Conservation (phyloP, 2,329 filamentous ascomycete genomes). For the Pseudogymnoascus sp. region DNA sequence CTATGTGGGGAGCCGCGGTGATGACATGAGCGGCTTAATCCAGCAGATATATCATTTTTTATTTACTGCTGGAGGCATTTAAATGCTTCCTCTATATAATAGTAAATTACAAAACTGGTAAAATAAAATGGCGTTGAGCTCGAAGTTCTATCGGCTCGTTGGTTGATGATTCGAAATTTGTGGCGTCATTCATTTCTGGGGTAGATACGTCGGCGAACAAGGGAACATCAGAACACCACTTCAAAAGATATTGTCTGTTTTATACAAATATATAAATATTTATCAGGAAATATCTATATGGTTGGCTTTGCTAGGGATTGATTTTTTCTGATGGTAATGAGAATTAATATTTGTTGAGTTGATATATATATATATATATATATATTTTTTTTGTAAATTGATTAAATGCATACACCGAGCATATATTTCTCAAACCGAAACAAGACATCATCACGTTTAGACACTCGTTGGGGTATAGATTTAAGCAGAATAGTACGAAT, state of each 20-base stretch:
- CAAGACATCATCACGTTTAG: no score
- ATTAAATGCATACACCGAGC: neutral
- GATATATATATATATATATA: neutral
- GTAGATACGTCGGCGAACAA: neutral
- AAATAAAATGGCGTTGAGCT: neutral
- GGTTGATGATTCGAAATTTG: neutral
- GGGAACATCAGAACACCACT: neutral
- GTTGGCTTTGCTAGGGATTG: neutral
- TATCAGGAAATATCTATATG: neutral
- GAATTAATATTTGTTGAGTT: slow-evolving; percentile 42
- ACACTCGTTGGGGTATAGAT: neutral
- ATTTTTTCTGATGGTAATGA: neutral
- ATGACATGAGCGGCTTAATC: neutral
- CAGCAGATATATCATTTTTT: neutral
- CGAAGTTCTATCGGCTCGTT: neutral
- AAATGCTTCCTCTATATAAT: neutral
- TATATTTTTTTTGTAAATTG: neutral
- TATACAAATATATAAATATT: neutral
- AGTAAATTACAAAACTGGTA: neutral
- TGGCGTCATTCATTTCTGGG: neutral
- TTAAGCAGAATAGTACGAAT: neutral
- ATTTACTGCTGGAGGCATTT: neutral
- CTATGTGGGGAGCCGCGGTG: slow-evolving; percentile 6
- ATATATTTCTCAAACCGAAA: neutral
- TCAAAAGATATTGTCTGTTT: neutral